Percentiles rank a stretch among this genome's conserved stretches.
These are phyloP conservation scores for Aquilaria sinensis DNA, from an alignment of 345 rosid species.

Conservation along the genomic window DNA sequence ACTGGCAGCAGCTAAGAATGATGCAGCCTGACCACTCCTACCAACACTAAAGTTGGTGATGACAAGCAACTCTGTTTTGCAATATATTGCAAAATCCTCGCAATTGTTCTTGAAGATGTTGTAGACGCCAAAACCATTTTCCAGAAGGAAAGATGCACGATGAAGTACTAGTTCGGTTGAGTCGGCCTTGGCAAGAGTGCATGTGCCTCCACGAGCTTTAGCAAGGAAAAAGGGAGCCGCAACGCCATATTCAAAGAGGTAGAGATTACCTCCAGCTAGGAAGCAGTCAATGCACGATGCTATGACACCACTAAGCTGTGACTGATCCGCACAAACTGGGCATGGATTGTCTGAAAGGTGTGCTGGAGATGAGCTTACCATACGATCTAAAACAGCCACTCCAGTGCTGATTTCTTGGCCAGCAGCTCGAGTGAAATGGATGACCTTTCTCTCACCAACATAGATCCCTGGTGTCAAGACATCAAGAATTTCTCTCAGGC, in stretches of 20 bases:
- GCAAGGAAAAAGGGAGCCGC: slow-evolving; percentile 38
- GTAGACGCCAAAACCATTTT: slow-evolving; percentile 68
- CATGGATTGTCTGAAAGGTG: slow-evolving; percentile 40
- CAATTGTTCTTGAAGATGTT: slow-evolving; percentile 64
- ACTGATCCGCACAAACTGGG: slow-evolving; percentile 44
- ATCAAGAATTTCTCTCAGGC: neutral
- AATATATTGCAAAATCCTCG: slow-evolving; percentile 73
- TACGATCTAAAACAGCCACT: slow-evolving; percentile 38
- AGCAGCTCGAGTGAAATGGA: slow-evolving; percentile 69
- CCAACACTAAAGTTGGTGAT: slow-evolving; percentile 43
- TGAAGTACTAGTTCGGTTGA: slow-evolving; percentile 44
- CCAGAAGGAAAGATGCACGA: slow-evolving; percentile 47
- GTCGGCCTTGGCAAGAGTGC: slow-evolving; percentile 64
- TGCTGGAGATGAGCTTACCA: slow-evolving; percentile 45
- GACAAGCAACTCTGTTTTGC: slow-evolving; percentile 63
- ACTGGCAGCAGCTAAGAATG: slow-evolving; percentile 44
- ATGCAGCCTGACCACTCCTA: slow-evolving; percentile 68
- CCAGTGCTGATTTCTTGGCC: slow-evolving; percentile 67
- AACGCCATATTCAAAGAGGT: slow-evolving; percentile 50
- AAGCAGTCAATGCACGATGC: slow-evolving; percentile 71
- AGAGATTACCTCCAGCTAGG: slow-evolving; percentile 51
- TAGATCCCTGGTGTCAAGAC: slow-evolving; percentile 43
- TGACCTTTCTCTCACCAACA: slow-evolving; percentile 54
- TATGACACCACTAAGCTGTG: slow-evolving; percentile 44
- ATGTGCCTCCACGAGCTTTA: slow-evolving; percentile 74